A percentile compares a stretch with the other conserved stretches of the same genome.
phyloP scores from a whole-genome alignment of 2,329 filamentous ascomycete species.

The Fonsecaea erecta region DNA sequence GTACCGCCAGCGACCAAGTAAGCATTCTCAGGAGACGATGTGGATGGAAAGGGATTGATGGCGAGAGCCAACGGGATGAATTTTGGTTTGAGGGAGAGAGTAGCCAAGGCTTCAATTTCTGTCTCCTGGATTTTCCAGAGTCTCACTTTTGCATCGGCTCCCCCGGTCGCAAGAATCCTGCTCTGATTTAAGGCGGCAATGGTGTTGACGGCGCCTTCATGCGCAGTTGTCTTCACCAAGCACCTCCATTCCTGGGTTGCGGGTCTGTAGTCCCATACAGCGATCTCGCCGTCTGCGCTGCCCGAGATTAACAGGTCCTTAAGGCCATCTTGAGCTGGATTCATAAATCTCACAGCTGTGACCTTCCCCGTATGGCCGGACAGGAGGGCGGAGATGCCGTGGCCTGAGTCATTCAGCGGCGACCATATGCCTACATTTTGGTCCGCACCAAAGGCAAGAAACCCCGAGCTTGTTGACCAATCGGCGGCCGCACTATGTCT shows the following conservation, averaged over 20 bases:
- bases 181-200: constrained; percentile 54
- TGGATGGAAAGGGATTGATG: constrained; percentile 63
- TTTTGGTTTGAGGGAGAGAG: constrained; percentile 72
- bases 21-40: constrained; percentile 53
- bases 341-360: constrained; percentile 78
- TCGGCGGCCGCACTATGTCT: constrained; percentile 87
- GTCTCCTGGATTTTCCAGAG: constrained; percentile 67
- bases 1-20: constrained; percentile 87
- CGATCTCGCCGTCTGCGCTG: constrained; percentile 77
- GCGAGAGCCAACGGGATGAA: constrained; percentile 83
- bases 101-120: constrained; percentile 64
- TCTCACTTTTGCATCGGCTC: constrained; percentile 66
- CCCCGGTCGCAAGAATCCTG: constrained; percentile 61
- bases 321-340: constrained; percentile 45
- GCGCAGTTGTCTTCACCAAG: constrained; percentile 62
- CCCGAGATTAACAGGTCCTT: constrained; percentile 73
- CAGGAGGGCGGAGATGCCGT: constrained; percentile 70
- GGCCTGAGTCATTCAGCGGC: constrained; percentile 52
- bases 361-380: constrained; percentile 78
- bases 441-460: constrained; percentile 87
- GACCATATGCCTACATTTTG: constrained; percentile 88
- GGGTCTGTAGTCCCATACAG: constrained; percentile 59
- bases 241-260: constrained; percentile 45
- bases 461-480: constrained; percentile 72
- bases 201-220: constrained; percentile 75